These are phyloP conservation scores for Cladosporium sp. DNA, from an alignment of 2,329 filamentous ascomycete genomes.

Conservation along the genomic window DNA sequence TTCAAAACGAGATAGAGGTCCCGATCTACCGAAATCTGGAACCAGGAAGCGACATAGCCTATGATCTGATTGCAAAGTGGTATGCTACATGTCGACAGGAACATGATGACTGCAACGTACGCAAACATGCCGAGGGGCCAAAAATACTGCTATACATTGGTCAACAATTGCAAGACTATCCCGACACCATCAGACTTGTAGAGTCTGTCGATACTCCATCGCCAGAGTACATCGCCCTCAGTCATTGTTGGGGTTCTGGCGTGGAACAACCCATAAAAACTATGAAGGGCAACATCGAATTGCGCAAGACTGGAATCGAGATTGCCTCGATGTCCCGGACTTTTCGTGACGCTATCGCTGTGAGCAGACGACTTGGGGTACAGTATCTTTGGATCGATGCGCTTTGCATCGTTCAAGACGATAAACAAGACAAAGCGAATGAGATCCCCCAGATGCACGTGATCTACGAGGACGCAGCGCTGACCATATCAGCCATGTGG, in stretches of 20 bases:
- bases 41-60: background rate
- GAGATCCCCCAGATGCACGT: constrained; percentile 1
- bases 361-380: background rate
- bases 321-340: background rate
- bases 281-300: background rate
- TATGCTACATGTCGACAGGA: background rate
- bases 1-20: background rate
- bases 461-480: background rate
- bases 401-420: constrained; percentile 10
- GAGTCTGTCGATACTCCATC: background rate
- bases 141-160: background rate
- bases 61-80: constrained; percentile 1
- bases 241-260: constrained; percentile 4
- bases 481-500: constrained; percentile 6
- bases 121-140: background rate
- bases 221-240: background rate
- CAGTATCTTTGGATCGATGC: constrained; percentile 13
- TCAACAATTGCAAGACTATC: background rate
- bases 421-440: background rate
- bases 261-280: background rate
- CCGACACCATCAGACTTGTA: background rate
- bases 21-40: background rate
- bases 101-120: background rate
- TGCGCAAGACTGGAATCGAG: background rate
- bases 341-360: background rate